A percentile compares a stretch with the other conserved stretches of the same genome.
Conservation (phyloP, 2,329 filamentous ascomycete genomes). For the Diaporthe vexans region DNA sequence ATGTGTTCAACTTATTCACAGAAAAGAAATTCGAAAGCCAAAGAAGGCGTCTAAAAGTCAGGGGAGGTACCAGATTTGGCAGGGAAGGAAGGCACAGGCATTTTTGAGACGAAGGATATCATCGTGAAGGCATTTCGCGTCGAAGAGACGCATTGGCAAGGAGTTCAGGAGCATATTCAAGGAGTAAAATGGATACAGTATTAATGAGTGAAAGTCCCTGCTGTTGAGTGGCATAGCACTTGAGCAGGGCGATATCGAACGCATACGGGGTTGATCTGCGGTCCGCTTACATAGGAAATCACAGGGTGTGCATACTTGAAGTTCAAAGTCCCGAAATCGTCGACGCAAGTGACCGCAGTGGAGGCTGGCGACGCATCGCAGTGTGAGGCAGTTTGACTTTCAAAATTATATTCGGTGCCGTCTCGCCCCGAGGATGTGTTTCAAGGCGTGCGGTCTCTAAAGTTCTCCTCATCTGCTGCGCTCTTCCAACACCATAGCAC, state of each 20-base stretch:
- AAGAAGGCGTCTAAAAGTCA: background rate
- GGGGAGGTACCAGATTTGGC: too few species aligned
- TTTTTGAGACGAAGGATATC: background rate
- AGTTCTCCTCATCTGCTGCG: background rate
- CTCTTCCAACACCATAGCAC: background rate
- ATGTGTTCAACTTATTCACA: background rate
- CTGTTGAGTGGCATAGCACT: constrained; percentile 4
- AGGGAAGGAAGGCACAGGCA: constrained; percentile 5
- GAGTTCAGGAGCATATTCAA: background rate
- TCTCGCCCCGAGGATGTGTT: background rate
- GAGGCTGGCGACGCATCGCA: background rate
- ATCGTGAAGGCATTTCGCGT: background rate
- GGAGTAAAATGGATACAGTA: background rate
- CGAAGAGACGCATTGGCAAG: background rate
- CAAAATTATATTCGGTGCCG: constrained; percentile 20
- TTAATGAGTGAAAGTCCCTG: background rate
- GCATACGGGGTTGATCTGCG: background rate
- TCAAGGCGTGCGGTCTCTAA: constrained; percentile 19
- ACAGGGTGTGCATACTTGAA: background rate
- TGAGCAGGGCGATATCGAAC: background rate
- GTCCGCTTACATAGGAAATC: background rate
- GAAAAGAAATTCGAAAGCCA: background rate
- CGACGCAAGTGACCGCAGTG: background rate
- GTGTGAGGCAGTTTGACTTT: background rate
- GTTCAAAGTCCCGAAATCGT: background rate